Conservation (phyloP, 768 basidiomycete genomes). For the Amanita pallidorosea region DNA sequence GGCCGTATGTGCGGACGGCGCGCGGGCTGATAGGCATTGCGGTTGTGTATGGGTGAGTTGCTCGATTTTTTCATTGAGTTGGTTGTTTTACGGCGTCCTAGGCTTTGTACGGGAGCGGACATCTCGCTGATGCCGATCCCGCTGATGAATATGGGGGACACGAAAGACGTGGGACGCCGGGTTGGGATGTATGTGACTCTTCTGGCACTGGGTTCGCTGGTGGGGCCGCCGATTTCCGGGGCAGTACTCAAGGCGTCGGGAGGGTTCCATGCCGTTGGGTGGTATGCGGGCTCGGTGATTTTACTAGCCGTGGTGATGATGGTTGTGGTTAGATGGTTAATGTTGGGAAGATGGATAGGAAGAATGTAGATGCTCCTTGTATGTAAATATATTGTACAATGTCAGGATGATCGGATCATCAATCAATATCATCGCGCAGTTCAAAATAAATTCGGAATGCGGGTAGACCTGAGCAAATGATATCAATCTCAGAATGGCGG, state of each 20-base stretch:
- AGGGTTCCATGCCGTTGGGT: slow-evolving; percentile 42
- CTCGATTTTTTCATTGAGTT: neutral
- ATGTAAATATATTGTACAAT: too few species aligned
- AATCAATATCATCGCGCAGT: too few species aligned
- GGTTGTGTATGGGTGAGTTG: slow-evolving; percentile 51
- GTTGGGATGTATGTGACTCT: slow-evolving; percentile 56
- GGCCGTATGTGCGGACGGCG: slow-evolving; percentile 51
- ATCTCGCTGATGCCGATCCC: slow-evolving; percentile 47
- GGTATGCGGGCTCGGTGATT: slow-evolving; percentile 37
- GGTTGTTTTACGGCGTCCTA: slow-evolving; percentile 11
- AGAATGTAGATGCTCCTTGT: slow-evolving; percentile 9
- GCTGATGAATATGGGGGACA: slow-evolving; percentile 48
- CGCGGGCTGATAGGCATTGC: slow-evolving; percentile 39
- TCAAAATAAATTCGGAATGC: too few species aligned
- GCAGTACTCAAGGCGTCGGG: slow-evolving; percentile 46
- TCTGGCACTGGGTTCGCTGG: slow-evolving; percentile 49
- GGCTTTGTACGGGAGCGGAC: slow-evolving; percentile 53
- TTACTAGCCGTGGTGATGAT: slow-evolving; percentile 18
- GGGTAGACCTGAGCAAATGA: too few species aligned
- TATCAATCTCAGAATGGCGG: too few species aligned
- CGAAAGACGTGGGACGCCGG: slow-evolving; percentile 52
- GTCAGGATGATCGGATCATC: too few species aligned
- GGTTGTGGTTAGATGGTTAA: slow-evolving; percentile 15
- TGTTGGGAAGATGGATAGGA: slow-evolving; percentile 13
- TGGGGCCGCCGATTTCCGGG: slow-evolving; percentile 67